Evolutionary conservation across 495 filamentous ascomycete genomes (phyloP).

Genomic region (Echria macrotheca): DNA sequence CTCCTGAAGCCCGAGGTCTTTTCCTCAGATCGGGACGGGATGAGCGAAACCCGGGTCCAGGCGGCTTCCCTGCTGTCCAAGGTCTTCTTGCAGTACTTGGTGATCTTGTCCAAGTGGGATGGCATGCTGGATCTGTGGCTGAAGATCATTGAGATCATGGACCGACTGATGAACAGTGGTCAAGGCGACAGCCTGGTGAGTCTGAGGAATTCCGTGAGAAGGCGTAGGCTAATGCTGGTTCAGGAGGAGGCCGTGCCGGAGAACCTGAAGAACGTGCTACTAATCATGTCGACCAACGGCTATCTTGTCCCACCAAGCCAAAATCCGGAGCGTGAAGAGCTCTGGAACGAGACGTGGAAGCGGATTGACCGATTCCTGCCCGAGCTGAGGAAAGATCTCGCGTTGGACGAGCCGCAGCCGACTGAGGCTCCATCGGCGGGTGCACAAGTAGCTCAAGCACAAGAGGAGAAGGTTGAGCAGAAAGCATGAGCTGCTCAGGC

Average conservation of each 20-base stretch:
- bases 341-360: conserved; percentile 82
- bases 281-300: conserved; percentile 90
- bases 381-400: conserved; percentile 53
- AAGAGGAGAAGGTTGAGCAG: conserved; percentile 4
- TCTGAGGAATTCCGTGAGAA: conserved; percentile 53
- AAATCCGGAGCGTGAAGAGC: conserved; percentile 50
- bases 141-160: conserved; percentile 89
- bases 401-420: conserved; percentile 32
- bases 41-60: conserved; percentile 92
- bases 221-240: conserved; percentile 15
- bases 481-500: too few relatives aligned
- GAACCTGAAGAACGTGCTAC: conserved; percentile 89
- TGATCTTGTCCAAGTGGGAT: conserved; percentile 74
- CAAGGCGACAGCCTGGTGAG: conserved; percentile 84
- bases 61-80: conserved; percentile 88
- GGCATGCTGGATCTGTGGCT: conserved; percentile 95
- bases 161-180: conserved; percentile 92
- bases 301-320: conserved; percentile 71
- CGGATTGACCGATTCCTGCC: conserved; percentile 87
- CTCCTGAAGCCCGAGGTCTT: conserved; percentile 95
- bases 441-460: background rate
- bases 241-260: conserved; percentile 95
- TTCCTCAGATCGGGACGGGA: conserved; percentile 83
- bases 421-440: background rate
- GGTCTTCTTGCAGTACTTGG: conserved; percentile 91